These are phyloP conservation scores for Francoa sonchifolia DNA, from an alignment of 441 rosid species.

Conservation along the genomic window DNA sequence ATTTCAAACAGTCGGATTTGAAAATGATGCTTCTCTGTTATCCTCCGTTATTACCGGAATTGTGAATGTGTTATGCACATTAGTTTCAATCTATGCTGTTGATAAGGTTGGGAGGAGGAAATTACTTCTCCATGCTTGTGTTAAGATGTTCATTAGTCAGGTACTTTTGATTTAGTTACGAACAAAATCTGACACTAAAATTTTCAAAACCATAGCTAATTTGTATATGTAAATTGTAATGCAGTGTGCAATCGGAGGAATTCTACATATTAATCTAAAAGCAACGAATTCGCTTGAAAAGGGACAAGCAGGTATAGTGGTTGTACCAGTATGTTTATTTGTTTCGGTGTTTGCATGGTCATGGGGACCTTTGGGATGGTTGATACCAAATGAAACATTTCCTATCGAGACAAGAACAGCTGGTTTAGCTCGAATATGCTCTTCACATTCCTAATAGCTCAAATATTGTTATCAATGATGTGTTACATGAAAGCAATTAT, in stretches of 20 bases:
- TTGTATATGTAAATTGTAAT: not conserved
- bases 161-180: too few relatives aligned
- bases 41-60: constrained; percentile 20
- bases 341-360: constrained; percentile 62
- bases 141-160: constrained; percentile 31
- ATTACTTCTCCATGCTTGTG: constrained; percentile 25
- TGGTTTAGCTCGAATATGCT: constrained; percentile 59
- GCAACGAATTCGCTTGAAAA: constrained; percentile 18
- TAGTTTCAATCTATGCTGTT: constrained; percentile 19
- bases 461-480: constrained; percentile 59
- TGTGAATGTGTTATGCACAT: constrained; percentile 19
- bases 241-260: constrained; percentile 21
- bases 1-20: constrained; percentile 25
- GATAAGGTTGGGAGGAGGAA: constrained; percentile 22
- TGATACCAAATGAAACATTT: constrained; percentile 55
- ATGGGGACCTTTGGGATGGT: constrained; percentile 66
- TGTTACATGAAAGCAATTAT: constrained; percentile 39
- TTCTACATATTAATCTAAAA: constrained; percentile 13
- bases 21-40: constrained; percentile 16
- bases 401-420: constrained; percentile 53
- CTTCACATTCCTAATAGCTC: constrained; percentile 58
- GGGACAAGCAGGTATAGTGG: constrained; percentile 21
- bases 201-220: not conserved
- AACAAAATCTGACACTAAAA: too few relatives aligned
- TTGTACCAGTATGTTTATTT: constrained; percentile 34